Conservation (phyloP, 2,329 filamentous ascomycete genomes). For the Aspergillus pseudoterreus region DNA sequence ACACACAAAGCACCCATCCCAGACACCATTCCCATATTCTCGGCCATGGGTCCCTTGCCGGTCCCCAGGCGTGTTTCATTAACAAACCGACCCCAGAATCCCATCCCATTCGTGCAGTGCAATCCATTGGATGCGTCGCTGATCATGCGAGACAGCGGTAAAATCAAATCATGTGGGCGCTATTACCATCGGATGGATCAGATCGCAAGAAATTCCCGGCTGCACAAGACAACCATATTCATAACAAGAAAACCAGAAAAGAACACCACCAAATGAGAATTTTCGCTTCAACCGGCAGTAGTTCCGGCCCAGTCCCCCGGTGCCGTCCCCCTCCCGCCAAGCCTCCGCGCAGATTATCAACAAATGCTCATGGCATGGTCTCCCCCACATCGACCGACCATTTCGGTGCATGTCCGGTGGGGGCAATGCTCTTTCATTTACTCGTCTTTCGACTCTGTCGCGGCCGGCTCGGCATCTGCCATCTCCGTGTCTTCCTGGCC, state of each 20-base stretch:
- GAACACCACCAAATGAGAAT: not conserved
- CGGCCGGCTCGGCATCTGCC: constrained; percentile 29
- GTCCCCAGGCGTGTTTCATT: not conserved
- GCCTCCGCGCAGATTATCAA: not conserved
- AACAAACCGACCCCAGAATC: not conserved
- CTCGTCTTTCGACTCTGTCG: constrained; percentile 18
- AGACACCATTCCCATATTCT: constrained; percentile 10
- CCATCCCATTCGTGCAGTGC: not conserved
- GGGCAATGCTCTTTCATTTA: not conserved
- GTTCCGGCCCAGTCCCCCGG: not conserved
- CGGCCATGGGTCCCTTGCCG: not conserved
- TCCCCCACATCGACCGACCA: not conserved
- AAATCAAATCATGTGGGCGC: not conserved
- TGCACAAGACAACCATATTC: too few species aligned
- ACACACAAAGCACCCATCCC: not conserved
- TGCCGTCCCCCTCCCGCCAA: not conserved
- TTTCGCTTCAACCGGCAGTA: not conserved
- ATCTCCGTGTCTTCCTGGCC: constrained; percentile 32
- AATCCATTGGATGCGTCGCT: not conserved
- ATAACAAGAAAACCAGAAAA: not conserved
- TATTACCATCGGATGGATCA: too few species aligned
- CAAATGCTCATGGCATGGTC: not conserved
- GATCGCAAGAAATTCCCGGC: too few species aligned
- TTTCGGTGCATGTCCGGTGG: not conserved
- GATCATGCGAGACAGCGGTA: not conserved